Evolutionary conservation across 2,329 filamentous ascomycete species (phyloP).

Genomic region (Paecilomyces variotii): DNA sequence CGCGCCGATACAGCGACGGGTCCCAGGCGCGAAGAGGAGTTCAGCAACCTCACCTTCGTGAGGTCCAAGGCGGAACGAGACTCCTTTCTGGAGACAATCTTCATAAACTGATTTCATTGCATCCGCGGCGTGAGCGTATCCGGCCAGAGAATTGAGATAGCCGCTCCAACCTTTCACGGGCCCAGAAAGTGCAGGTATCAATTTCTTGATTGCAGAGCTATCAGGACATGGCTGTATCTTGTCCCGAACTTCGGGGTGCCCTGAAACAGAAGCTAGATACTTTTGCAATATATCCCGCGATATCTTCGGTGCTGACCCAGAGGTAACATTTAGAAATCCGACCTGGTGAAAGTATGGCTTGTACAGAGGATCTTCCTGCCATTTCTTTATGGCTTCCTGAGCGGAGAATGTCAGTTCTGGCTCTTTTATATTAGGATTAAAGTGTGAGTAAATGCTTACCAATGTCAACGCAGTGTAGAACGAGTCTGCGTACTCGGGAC

Average conservation of each 20-base stretch:
- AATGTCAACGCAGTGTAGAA: conserved; percentile 50
- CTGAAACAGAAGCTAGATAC: background rate
- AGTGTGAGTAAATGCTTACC: conserved; percentile 22
- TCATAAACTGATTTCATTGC: conserved; percentile 43
- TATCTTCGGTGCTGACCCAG: conserved; percentile 37
- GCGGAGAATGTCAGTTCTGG: background rate
- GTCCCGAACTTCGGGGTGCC: background rate
- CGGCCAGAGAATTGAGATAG: conserved; percentile 51
- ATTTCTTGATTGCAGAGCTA: background rate
- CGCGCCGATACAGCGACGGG: conserved; percentile 22
- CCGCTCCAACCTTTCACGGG: conserved; percentile 48
- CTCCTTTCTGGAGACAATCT: conserved; percentile 32
- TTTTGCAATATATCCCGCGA: background rate
- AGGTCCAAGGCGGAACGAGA: conserved; percentile 36
- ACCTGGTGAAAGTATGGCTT: conserved; percentile 46
- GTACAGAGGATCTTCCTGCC: conserved; percentile 34
- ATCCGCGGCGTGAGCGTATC: conserved; percentile 50
- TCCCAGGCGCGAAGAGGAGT: conserved; percentile 28
- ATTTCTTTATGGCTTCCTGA: conserved; percentile 39
- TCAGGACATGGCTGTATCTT: background rate
- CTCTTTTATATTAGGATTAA: background rate
- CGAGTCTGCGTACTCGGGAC: conserved; percentile 51
- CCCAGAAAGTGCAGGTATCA: conserved; percentile 18
- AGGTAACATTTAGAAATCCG: conserved; percentile 46
- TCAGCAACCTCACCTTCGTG: conserved; percentile 31